Evolutionary conservation across 306 rosid genomes (phyloP), one percentile per base, ranked within the genome.

Genomic region (Gleditsia sinensis): DNA sequence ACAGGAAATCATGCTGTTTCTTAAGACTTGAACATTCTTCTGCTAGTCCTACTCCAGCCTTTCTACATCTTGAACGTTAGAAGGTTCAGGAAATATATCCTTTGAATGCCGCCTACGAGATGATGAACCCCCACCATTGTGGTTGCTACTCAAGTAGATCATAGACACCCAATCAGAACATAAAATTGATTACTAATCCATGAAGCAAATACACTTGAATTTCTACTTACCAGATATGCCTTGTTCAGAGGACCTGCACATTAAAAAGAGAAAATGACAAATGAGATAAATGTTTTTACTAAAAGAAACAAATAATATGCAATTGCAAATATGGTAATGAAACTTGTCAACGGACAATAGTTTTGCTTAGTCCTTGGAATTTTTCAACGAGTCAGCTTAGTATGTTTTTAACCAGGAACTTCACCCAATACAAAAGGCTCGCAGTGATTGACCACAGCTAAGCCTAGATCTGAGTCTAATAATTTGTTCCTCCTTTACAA

Each of bases 1-100:
- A 24, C 2, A 1, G 65, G 28, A 13, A 56, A 34, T 34, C 62
- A 17, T 37, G 43, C 65, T 32, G 25, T 16, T 1, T 59, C 66
- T 16, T 3, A 0, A 57, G 25, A 32, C 66, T 32, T 55, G 43
- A 75, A 72, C 69, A n/a, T n/a, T n/a, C 56, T 71, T 69, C 46
- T 10, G 48, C 88, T 86, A 88, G 43, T 85, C 82, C 40, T 80
- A 82, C 62, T 84, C 93, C 75, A 36, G 39, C 83, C 92, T 85
- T 76, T 84, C 93, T 66, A 88, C 78, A 36, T 88, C 97, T 75
- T 62, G 86, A 68, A 59, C 62, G 16, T 83, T 85, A 21, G 90
- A 84, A 28, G 98, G 99, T 75, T 92, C 97, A 0, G 97, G 98
- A 48, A 86, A 87, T 83, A 92, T 92, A 69, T 94, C 99, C 67